Evolutionary conservation across 257 asterid genomes (phyloP).

Genomic region (Nicotiana sylvestris): DNA sequence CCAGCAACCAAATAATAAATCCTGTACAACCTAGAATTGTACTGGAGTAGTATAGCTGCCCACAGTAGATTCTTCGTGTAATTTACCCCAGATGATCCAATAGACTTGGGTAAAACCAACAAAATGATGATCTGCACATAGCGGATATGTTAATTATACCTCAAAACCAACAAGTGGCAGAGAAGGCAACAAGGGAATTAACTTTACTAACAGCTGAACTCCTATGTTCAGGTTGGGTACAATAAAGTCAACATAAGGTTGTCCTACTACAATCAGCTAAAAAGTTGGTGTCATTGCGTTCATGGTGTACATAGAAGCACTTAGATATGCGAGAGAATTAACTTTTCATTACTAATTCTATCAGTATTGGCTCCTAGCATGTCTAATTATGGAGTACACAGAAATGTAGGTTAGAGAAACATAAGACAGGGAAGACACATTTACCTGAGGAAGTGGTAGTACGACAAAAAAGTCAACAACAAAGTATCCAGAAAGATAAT

Average conservation of each 20-base stretch:
- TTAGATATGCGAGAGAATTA: too few species aligned
- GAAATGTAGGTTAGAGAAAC: constrained; percentile 2
- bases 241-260: constrained; percentile 1
- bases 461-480: constrained; percentile 49
- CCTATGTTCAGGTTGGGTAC: not conserved
- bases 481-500: constrained; percentile 60
- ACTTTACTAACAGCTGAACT: not conserved
- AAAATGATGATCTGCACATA: constrained; percentile 56
- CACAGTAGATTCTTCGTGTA: constrained; percentile 58
- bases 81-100: constrained; percentile 55
- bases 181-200: not conserved
- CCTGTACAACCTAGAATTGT: constrained; percentile 67
- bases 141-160: not conserved
- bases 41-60: constrained; percentile 61
- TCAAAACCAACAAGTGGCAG: constrained; percentile 5
- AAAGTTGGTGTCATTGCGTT: not conserved
- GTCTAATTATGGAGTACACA: constrained; percentile 3
- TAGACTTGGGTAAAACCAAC: constrained; percentile 42
- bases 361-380: not conserved
- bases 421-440: not conserved
- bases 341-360: not conserved
- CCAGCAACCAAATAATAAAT: constrained; percentile 69
- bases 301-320: too few species aligned
- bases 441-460: constrained; percentile 86
- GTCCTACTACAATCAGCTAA: not conserved